phyloP scores from a whole-genome alignment of 164 flowering plant genomes.

The Macadamia tetraphylla region DNA sequence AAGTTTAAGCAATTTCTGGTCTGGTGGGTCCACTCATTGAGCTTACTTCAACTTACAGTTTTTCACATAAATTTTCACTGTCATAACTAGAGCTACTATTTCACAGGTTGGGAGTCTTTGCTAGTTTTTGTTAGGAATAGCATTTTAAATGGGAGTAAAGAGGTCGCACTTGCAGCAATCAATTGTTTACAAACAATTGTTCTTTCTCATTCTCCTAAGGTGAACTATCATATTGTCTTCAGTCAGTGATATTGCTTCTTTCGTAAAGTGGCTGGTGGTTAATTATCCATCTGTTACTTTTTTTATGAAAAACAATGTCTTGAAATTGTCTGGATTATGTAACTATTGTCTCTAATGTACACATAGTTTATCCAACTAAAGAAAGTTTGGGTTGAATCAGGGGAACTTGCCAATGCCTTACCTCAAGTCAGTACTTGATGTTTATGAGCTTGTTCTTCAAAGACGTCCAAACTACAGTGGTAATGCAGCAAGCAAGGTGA shows the following conservation, averaged over 20 bases:
- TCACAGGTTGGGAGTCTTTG: constrained; percentile 91
- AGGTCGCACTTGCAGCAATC: constrained; percentile 91
- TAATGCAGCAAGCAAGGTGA: constrained; percentile 58
- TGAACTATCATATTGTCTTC: constrained; percentile 15
- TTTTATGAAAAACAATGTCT: too few relatives aligned
- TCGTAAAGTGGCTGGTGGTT: neutral
- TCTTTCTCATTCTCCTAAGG: constrained; percentile 80
- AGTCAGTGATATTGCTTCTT: neutral
- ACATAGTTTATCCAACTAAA: neutral
- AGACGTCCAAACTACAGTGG: constrained; percentile 35
- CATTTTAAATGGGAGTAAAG: constrained; percentile 85
- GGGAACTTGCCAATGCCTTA: constrained; percentile 79
- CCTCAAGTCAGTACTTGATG: constrained; percentile 75
- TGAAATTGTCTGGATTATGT: too few relatives aligned
- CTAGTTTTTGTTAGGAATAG: constrained; percentile 64
- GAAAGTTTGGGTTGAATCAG: constrained; percentile 35
- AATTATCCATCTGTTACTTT: too few relatives aligned
- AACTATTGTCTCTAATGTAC: neutral
- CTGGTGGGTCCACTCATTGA: constrained; percentile 42
- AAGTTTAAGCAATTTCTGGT: constrained; percentile 65
- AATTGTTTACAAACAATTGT: constrained; percentile 87
- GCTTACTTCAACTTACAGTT: neutral
- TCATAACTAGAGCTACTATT: constrained; percentile 2
- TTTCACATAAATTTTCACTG: constrained; percentile 1
- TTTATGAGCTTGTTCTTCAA: constrained; percentile 67